Percentiles rank a stretch among this genome's conserved stretches.
These are phyloP conservation scores for Russula earlei DNA, from an alignment of 768 basidiomycete species.

Conservation along the genomic window DNA sequence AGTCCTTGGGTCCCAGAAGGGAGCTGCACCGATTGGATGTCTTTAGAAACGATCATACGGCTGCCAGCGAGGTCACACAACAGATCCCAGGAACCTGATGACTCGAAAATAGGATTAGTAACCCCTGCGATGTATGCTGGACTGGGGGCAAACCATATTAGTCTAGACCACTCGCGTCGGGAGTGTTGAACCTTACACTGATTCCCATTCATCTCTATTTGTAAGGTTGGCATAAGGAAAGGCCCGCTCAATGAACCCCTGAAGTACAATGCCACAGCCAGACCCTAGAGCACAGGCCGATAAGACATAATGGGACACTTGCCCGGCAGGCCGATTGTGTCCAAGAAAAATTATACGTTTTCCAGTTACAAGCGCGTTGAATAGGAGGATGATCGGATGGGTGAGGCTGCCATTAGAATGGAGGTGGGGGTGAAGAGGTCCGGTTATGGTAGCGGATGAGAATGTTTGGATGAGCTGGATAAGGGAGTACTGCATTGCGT, in stretches of 20 bases:
- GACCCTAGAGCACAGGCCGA: slow-evolving; percentile 91
- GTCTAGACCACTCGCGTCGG: neutral
- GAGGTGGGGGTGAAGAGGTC: slow-evolving; percentile 82
- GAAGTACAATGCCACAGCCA: slow-evolving; percentile 75
- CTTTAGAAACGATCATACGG: slow-evolving; percentile 78
- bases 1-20: slow-evolving; percentile 28
- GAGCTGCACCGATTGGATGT: slow-evolving; percentile 51
- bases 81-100: slow-evolving; percentile 83
- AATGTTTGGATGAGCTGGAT: slow-evolving; percentile 87
- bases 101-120: slow-evolving; percentile 93
- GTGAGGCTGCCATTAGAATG: slow-evolving; percentile 87
- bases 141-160: slow-evolving; percentile 30
- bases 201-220: slow-evolving; percentile 84
- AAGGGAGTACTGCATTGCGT: slow-evolving; percentile 65
- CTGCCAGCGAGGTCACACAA: slow-evolving; percentile 86
- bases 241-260: slow-evolving; percentile 83
- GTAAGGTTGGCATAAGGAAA: slow-evolving; percentile 93
- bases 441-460: slow-evolving; percentile 51
- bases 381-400: slow-evolving; percentile 89
- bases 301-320: slow-evolving; percentile 85
- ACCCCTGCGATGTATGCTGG: slow-evolving; percentile 95
- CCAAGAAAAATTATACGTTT: slow-evolving; percentile 97
- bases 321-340: slow-evolving; percentile 78
- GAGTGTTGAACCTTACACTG: slow-evolving; percentile 49
- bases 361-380: slow-evolving; percentile 91